Percentiles rank a stretch among this genome's conserved stretches.
Evolutionary conservation across 2,329 filamentous ascomycete species (phyloP).

Genomic region (Canariomyces notabilis): DNA sequence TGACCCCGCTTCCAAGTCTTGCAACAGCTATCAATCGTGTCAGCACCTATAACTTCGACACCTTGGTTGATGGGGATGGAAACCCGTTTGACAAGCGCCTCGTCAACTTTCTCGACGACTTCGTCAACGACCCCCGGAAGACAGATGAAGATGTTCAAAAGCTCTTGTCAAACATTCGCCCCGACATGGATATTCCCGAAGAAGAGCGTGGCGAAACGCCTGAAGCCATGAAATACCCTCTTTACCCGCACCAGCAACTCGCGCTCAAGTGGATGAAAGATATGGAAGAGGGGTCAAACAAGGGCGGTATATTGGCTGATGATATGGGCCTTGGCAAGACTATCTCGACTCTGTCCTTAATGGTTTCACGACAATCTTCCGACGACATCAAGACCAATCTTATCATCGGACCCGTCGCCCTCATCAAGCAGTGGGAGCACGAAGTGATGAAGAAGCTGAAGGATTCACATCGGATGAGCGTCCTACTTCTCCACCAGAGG

Average conservation of each 20-base stretch:
- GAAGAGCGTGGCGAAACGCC: constrained; percentile 65
- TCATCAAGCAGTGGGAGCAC: constrained; percentile 79
- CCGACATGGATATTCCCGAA: constrained; percentile 60
- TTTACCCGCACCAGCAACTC: constrained; percentile 80
- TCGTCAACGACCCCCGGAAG: constrained; percentile 35
- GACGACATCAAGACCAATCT: constrained; percentile 66
- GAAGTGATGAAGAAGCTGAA: constrained; percentile 71
- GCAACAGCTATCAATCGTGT: constrained; percentile 36
- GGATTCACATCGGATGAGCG: constrained; percentile 51
- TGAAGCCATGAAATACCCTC: constrained; percentile 57
- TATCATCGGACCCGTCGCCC: constrained; percentile 72
- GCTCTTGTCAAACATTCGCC: constrained; percentile 66
- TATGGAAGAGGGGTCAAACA: constrained; percentile 69
- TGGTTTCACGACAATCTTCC: constrained; percentile 60
- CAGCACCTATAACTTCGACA: constrained; percentile 33
- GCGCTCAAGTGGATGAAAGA: constrained; percentile 71
- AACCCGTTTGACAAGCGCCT: constrained; percentile 33
- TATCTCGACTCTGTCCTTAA: constrained; percentile 74
- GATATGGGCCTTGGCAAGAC: constrained; percentile 86
- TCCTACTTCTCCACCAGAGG: constrained; percentile 63
- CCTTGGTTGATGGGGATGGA: constrained; percentile 34
- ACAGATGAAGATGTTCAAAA: constrained; percentile 62
- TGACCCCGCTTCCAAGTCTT: constrained; percentile 19
- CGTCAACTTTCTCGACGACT: constrained; percentile 32
- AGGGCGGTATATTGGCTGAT: constrained; percentile 72